Percentiles rank a stretch among this genome's conserved stretches.
Evolutionary conservation across 2,329 filamentous ascomycete genomes (phyloP).

Genomic region (Drechslera avenae): DNA sequence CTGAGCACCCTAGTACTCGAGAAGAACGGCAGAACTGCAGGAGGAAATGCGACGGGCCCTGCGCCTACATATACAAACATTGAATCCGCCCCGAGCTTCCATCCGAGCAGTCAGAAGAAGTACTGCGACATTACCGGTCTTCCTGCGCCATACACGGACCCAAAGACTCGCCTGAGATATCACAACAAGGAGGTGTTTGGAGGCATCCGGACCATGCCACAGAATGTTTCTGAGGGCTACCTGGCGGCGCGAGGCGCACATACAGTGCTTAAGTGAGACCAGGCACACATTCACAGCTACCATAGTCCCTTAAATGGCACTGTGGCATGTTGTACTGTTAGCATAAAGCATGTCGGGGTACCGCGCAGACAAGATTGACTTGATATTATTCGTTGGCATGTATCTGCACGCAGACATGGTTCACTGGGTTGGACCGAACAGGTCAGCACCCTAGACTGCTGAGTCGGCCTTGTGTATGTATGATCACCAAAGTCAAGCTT

Average conservation of each 20-base stretch:
- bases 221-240: conserved; percentile 84
- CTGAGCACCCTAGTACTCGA: conserved; percentile 87
- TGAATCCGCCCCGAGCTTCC: conserved; percentile 86
- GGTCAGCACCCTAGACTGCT: not conserved
- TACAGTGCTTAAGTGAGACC: conserved; percentile 80
- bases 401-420: no score
- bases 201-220: conserved; percentile 77
- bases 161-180: conserved; percentile 91
- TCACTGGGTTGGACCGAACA: not conserved
- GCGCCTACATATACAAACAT: conserved; percentile 92
- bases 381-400: no score
- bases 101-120: conserved; percentile 75
- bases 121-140: conserved; percentile 97
- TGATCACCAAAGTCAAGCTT: conserved; percentile 95
- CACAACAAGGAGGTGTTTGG: conserved; percentile 91
- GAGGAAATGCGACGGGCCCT: conserved; percentile 57
- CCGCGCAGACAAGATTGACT: no score
- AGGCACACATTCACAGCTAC: not conserved
- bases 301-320: not conserved
- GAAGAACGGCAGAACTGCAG: conserved; percentile 63
- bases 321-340: not conserved
- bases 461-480: conserved; percentile 60
- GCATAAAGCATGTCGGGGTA: not conserved
- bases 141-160: conserved; percentile 89
- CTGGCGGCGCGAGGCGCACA: conserved; percentile 90